These are phyloP conservation scores for Trichoderma harzianum DNA, from an alignment of 2,329 filamentous ascomycete genomes.

Conservation along the genomic window DNA sequence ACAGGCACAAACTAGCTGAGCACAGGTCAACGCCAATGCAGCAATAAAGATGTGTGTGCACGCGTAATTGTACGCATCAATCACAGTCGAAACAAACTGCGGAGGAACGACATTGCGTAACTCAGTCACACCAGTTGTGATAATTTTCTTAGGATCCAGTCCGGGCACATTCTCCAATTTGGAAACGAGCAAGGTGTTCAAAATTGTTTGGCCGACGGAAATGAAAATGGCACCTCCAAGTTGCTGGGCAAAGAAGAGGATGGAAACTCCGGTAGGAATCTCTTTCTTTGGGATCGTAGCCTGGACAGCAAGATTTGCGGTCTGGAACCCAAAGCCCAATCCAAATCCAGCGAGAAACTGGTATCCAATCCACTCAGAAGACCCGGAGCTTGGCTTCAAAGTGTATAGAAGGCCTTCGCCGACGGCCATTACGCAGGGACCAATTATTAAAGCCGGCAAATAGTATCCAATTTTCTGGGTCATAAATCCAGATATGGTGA, in stretches of 20 bases:
- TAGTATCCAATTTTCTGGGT: constrained; percentile 59
- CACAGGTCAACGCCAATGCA: constrained; percentile 51
- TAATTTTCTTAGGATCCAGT: constrained; percentile 41
- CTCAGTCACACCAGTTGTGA: constrained; percentile 55
- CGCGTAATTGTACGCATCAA: constrained; percentile 62
- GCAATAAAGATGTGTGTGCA: constrained; percentile 62
- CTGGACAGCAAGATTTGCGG: constrained; percentile 54
- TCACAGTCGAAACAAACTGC: constrained; percentile 50
- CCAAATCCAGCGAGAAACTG: constrained; percentile 59
- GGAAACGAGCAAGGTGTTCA: constrained; percentile 45
- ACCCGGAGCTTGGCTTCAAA: constrained; percentile 44
- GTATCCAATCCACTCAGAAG: constrained; percentile 56
- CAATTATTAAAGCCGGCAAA: constrained; percentile 52
- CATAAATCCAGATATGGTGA: constrained; percentile 44
- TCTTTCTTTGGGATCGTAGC: constrained; percentile 51
- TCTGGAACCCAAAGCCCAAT: constrained; percentile 57
- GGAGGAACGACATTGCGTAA: constrained; percentile 51
- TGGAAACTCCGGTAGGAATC: constrained; percentile 53
- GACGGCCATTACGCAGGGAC: constrained; percentile 47
- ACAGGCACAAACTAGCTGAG: constrained; percentile 55
- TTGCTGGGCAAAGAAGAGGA: constrained; percentile 57
- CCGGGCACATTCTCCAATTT: constrained; percentile 40
- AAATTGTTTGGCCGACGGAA: constrained; percentile 53
- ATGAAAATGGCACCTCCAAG: constrained; percentile 58
- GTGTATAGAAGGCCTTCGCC: constrained; percentile 58